Percentiles rank a stretch among this genome's conserved stretches.
These are phyloP conservation scores for Sphagnum fallax DNA, from an alignment of 228 moss, liverwort and hornwort species.

Conservation along the genomic window DNA sequence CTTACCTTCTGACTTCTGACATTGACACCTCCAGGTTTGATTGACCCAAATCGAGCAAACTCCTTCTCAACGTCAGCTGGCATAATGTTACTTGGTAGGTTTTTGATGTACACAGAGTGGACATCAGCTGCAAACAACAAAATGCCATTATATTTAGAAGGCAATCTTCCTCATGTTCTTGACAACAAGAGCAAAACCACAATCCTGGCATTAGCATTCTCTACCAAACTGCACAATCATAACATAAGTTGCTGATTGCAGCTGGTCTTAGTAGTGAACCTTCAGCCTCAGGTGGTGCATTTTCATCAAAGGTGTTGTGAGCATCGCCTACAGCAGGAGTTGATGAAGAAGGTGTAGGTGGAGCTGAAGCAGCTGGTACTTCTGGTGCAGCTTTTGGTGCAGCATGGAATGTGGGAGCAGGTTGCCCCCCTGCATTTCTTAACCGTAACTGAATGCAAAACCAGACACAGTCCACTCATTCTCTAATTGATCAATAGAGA, in stretches of 20 bases:
- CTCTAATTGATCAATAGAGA: too few relatives aligned
- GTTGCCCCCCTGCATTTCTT: conserved; percentile 18
- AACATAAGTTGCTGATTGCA: too few relatives aligned
- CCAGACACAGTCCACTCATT: background rate
- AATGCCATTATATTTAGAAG: too few relatives aligned
- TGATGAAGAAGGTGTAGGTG: conserved; percentile 15
- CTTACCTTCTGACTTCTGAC: conserved; percentile 75
- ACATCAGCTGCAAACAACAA: conserved; percentile 49
- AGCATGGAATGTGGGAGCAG: conserved; percentile 1
- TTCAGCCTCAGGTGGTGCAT: conserved; percentile 45
- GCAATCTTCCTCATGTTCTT: too few relatives aligned
- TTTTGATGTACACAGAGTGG: conserved; percentile 82
- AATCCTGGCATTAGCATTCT: too few relatives aligned
- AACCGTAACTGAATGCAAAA: conserved; percentile 18
- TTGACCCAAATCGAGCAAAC: conserved; percentile 44
- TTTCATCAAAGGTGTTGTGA: conserved; percentile 39
- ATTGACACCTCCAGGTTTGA: conserved; percentile 67
- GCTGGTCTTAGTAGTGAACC: conserved; percentile 18
- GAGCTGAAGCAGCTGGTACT: conserved; percentile 17
- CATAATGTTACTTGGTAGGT: conserved; percentile 60
- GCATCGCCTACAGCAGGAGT: conserved; percentile 15
- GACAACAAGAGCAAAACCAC: too few relatives aligned
- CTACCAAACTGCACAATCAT: too few relatives aligned
- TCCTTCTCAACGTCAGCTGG: conserved; percentile 36
- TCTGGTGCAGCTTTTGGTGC: conserved; percentile 44